Percentiles rank a stretch among this genome's conserved stretches.
Conservation (phyloP, 2,329 filamentous ascomycete genomes). For the Ophiostoma ulmi region DNA sequence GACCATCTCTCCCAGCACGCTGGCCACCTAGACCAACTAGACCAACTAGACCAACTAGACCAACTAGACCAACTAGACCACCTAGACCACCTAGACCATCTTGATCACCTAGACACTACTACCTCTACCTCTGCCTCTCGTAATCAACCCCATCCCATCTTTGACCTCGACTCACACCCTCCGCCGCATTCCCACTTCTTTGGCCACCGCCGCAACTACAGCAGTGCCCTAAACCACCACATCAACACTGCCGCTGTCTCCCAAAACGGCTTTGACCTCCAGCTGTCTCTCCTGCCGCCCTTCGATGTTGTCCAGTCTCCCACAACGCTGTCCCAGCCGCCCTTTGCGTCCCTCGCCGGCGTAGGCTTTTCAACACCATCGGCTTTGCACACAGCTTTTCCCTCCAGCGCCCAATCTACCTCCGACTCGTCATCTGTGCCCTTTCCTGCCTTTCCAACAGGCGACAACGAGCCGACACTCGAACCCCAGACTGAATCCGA, state of each 20-base stretch:
- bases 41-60: conserved; percentile 29
- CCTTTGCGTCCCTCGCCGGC: conserved; percentile 15
- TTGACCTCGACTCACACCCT: conserved; percentile 4
- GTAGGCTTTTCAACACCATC: conserved; percentile 2
- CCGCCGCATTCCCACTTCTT: background rate
- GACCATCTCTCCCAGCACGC: conserved; percentile 18
- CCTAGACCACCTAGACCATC: conserved; percentile 28
- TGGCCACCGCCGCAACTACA: conserved; percentile 2
- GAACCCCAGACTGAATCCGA: background rate
- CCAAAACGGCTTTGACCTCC: background rate
- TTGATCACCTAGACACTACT: conserved; percentile 28
- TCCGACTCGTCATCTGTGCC: background rate
- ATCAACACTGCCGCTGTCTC: conserved; percentile 6
- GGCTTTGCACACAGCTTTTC: conserved; percentile 13
- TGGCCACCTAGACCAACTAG: conserved; percentile 23
- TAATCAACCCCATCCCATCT: conserved; percentile 20
- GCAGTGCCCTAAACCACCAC: background rate
- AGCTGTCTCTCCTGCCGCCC: conserved; percentile 19
- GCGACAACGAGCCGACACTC: conserved; percentile 25
- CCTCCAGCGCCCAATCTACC: background rate
- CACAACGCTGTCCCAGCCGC: conserved; percentile 6
- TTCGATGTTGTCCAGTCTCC: conserved; percentile 14
- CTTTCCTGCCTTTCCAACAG: conserved; percentile 8
- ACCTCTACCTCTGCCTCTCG: background rate
- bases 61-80: conserved; percentile 25